Evolutionary conservation across 2,329 filamentous ascomycete species (phyloP).

Genomic region (Cytospora piceicola): DNA sequence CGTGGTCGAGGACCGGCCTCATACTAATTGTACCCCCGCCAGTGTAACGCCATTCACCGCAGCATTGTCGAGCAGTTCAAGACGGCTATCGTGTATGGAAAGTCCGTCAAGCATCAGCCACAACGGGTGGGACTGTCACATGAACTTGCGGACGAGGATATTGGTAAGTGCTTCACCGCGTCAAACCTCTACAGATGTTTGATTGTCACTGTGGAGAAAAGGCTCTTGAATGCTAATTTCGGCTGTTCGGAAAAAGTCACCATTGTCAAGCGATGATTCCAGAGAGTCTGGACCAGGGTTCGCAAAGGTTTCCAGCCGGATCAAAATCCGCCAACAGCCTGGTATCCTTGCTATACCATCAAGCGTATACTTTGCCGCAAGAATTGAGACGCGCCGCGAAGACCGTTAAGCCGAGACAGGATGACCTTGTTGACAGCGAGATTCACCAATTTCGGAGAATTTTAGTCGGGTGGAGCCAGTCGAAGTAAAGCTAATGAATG

Average conservation of each 20-base stretch:
- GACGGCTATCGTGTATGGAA: slow-evolving; percentile 92
- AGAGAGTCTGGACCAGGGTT: slow-evolving; percentile 12
- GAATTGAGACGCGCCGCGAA: background rate
- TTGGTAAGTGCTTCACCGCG: slow-evolving; percentile 65
- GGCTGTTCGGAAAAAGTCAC: slow-evolving; percentile 50
- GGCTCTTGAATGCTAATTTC: slow-evolving; percentile 34
- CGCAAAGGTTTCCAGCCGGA: slow-evolving; percentile 33
- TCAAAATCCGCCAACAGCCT: slow-evolving; percentile 32
- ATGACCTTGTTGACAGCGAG: slow-evolving; percentile 15
- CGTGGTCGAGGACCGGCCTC: background rate
- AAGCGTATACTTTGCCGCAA: background rate
- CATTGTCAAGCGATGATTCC: slow-evolving; percentile 69
- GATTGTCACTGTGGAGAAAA: slow-evolving; percentile 10
- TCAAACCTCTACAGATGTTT: slow-evolving; percentile 10
- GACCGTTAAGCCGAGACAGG: slow-evolving; percentile 29
- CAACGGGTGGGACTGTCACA: slow-evolving; percentile 91
- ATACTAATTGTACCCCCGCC: slow-evolving; percentile 43
- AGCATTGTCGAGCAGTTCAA: slow-evolving; percentile 96
- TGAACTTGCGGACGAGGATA: slow-evolving; percentile 94
- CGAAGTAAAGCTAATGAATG: slow-evolving; percentile 18
- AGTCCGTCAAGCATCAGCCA: slow-evolving; percentile 97
- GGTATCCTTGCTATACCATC: slow-evolving; percentile 10
- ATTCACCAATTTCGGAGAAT: slow-evolving; percentile 24
- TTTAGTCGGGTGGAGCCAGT: slow-evolving; percentile 18
- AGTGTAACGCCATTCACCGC: slow-evolving; percentile 98